Evolutionary conservation across 2,329 filamentous ascomycete genomes (phyloP).

Genomic region (Cercospora sesami): DNA sequence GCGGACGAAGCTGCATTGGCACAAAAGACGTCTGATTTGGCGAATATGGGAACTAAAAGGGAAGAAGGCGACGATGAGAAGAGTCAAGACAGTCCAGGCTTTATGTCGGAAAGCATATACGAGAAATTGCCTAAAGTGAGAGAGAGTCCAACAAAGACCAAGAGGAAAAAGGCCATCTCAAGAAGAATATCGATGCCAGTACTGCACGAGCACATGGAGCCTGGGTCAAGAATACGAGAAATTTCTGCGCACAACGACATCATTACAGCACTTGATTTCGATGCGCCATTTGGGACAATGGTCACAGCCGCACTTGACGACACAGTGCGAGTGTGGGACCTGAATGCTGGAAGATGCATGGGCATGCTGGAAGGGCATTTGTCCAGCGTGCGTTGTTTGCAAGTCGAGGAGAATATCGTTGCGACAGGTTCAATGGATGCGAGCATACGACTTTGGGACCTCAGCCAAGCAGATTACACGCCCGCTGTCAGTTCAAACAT

Average conservation of each 20-base stretch:
- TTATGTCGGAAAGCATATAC: slow-evolving; percentile 98
- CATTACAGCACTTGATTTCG: slow-evolving; percentile 91
- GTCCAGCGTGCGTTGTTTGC: slow-evolving; percentile 85
- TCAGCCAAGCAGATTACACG: slow-evolving; percentile 83
- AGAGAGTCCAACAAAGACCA: slow-evolving; percentile 49
- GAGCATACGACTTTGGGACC: slow-evolving; percentile 90
- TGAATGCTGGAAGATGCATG: slow-evolving; percentile 89
- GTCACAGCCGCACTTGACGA: slow-evolving; percentile 91
- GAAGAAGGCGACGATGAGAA: slow-evolving; percentile 46
- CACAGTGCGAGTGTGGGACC: slow-evolving; percentile 91
- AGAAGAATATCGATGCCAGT: slow-evolving; percentile 87
- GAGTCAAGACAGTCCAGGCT: slow-evolving; percentile 56
- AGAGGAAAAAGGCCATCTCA: slow-evolving; percentile 56
- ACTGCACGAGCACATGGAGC: slow-evolving; percentile 90
- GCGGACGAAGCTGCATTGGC: slow-evolving; percentile 52
- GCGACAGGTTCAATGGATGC: slow-evolving; percentile 94
- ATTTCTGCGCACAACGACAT: slow-evolving; percentile 84
- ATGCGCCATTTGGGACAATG: slow-evolving; percentile 94
- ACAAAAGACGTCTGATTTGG: slow-evolving; percentile 39
- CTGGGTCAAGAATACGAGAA: slow-evolving; percentile 84
- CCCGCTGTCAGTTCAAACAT: slow-evolving; percentile 57
- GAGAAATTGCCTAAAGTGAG: slow-evolving; percentile 71
- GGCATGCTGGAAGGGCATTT: slow-evolving; percentile 90
- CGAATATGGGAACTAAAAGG: slow-evolving; percentile 52
- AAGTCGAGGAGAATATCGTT: slow-evolving; percentile 93